Evolutionary conservation across 78 protist genomes (phyloP), one percentile per base, ranked within the genome.

Genomic region (Bodo saltans): DNA sequence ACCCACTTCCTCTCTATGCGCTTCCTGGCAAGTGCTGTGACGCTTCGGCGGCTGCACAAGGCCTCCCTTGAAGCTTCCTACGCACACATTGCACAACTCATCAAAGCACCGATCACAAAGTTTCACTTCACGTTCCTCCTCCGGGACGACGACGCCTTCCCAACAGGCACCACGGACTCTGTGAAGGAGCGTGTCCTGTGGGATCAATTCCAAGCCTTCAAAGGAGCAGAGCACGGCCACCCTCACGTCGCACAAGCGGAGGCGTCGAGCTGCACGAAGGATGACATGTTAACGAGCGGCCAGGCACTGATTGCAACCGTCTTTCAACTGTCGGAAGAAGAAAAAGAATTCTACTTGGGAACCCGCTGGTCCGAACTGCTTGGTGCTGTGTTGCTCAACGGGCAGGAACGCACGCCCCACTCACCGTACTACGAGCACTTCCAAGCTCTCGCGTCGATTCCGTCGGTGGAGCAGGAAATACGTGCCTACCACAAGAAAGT

Each of bases 331-430:
- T n/a, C n/a, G 25, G 79, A n/a, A 8, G 79, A 47, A 30, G 38
- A 74, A 33, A n/a, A 74, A 26, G 67, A 40, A 29, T 33, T 74
- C 29, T n/a, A 35, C 52, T 35, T 42, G 11, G 79, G 35, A 1
- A 28, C 12, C 4, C 81, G 81, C 67, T 32, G 12, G 40, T 29
- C 81, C 26, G 28, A 38, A 23, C 3, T 76, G 8, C 41, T 47
- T 32, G 81, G 81, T 12, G 81, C 81, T n/a, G 35, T 76, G 4
- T 67, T 76, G 35, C 81, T 76, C 53, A 76, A 76, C 12, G 81
- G 81, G 39, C 81, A 76, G 52, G 81, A 76, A 39, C 81, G 81
- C 3, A 3, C 52, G 29, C 81, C 81, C 25, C 35, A 17, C 67
- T 76, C 81, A 17, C 81, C 53, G 23, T 76, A 76, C 4, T 60